Conservation (phyloP, 2,329 filamentous ascomycete genomes). For the Fusarium sp. region DNA sequence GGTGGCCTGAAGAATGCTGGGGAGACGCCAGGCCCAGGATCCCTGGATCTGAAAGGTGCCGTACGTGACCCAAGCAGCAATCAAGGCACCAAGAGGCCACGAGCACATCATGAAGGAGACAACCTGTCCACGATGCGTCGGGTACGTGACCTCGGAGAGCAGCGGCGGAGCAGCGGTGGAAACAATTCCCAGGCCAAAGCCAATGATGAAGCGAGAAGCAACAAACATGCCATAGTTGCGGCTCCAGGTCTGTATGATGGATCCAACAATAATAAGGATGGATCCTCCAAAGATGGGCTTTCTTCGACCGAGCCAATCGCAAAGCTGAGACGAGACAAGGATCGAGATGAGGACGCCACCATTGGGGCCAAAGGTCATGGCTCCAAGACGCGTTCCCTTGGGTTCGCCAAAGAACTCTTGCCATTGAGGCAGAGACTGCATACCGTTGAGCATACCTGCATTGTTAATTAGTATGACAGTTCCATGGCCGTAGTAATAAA, state of each 20-base stretch:
- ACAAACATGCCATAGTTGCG: constrained; percentile 51
- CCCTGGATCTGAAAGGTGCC: constrained; percentile 54
- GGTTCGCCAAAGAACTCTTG: constrained; percentile 45
- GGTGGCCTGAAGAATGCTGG: constrained; percentile 58
- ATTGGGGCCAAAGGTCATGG: constrained; percentile 45
- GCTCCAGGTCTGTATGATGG: constrained; percentile 44
- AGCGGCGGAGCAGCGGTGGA: constrained; percentile 49
- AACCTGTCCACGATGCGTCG: constrained; percentile 49
- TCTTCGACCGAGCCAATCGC: constrained; percentile 44
- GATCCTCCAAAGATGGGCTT: constrained; percentile 44
- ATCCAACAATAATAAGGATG: constrained; percentile 45
- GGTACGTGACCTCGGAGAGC: constrained; percentile 52
- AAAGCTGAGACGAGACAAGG: constrained; percentile 43
- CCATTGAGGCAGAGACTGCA: constrained; percentile 49
- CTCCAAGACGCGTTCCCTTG: constrained; percentile 45
- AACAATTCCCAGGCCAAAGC: constrained; percentile 56
- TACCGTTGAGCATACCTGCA: constrained; percentile 49
- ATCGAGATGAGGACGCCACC: constrained; percentile 42
- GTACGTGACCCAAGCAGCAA: constrained; percentile 50
- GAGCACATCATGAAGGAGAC: constrained; percentile 45
- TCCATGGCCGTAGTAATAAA: neutral
- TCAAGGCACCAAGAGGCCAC: constrained; percentile 34
- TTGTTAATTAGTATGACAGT: constrained; percentile 24
- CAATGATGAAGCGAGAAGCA: constrained; percentile 49
- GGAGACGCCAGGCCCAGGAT: constrained; percentile 63